Conservation (phyloP, 2,329 filamentous ascomycete species). For the Boeremia exigua region DNA sequence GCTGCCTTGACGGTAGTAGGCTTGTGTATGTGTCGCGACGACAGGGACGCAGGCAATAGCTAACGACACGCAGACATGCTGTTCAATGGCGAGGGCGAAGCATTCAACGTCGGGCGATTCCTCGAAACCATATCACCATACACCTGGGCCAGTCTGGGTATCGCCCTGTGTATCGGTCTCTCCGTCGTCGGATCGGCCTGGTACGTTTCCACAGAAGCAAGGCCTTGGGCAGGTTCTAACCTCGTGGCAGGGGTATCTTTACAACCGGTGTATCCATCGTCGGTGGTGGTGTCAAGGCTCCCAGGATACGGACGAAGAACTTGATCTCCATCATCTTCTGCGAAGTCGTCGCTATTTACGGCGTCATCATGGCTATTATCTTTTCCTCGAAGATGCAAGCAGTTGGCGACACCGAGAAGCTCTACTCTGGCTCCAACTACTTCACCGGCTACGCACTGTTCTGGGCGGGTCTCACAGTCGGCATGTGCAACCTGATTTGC, state of each 20-base stretch:
- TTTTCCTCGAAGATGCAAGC: constrained; percentile 86
- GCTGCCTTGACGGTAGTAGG: constrained; percentile 75
- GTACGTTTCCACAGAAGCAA: constrained; percentile 59
- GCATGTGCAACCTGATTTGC: constrained; percentile 93
- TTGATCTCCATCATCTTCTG: constrained; percentile 99
- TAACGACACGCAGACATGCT: constrained; percentile 79
- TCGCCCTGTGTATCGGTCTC: constrained; percentile 91
- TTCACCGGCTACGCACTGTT: constrained; percentile 96
- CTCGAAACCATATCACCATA: constrained; percentile 93
- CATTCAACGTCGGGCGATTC: constrained; percentile 95
- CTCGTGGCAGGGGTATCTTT: constrained; percentile 83
- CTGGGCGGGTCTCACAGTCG: constrained; percentile 94
- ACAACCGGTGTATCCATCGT: constrained; percentile 98
- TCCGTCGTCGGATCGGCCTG: constrained; percentile 98
- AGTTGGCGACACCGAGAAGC: constrained; percentile 68
- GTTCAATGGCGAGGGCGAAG: constrained; percentile 93
- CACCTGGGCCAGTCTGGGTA: constrained; percentile 89
- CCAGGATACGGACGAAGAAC: constrained; percentile 98
- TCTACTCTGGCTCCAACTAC: constrained; percentile 80
- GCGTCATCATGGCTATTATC: constrained; percentile 99
- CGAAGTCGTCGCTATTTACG: constrained; percentile 99
- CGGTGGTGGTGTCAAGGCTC: constrained; percentile 93
- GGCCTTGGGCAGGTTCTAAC: constrained; percentile 20
- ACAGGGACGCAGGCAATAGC: constrained; percentile 32
- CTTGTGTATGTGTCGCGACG: constrained; percentile 68